These are phyloP conservation scores for Malus hybrid DNA, from an alignment of 331 rosid species.

Conservation along the genomic window DNA sequence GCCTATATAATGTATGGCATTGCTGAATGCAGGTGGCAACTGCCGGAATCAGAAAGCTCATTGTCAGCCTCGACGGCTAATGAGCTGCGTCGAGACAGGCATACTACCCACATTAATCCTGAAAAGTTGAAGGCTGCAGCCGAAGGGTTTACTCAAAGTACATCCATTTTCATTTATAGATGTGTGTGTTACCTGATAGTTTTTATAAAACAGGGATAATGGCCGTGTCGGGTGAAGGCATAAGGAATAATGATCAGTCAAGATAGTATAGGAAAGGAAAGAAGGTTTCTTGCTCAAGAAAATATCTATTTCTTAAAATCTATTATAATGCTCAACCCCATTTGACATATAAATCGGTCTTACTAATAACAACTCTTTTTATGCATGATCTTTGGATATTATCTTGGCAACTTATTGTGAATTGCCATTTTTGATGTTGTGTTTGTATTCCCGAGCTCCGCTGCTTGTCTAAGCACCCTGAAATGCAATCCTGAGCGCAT, in stretches of 20 bases:
- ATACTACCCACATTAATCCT: slow-evolving; percentile 32
- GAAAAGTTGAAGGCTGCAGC: slow-evolving; percentile 88
- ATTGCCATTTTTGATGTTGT: neutral
- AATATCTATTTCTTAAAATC: neutral
- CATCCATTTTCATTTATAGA: neutral
- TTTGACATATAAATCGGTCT: neutral
- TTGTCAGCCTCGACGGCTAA: slow-evolving; percentile 81
- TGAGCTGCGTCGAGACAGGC: slow-evolving; percentile 64
- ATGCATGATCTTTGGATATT: neutral
- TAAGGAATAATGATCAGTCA: neutral
- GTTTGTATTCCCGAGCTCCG: neutral
- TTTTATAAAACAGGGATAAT: neutral
- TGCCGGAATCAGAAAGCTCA: slow-evolving; percentile 35
- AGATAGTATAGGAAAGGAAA: neutral
- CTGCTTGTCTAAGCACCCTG: neutral
- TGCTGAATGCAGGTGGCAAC: slow-evolving; percentile 59
- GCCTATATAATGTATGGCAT: neutral
- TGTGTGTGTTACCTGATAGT: neutral
- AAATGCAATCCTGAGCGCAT: neutral
- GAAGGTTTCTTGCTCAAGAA: neutral
- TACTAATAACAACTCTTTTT: no score
- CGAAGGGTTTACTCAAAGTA: slow-evolving; percentile 70
- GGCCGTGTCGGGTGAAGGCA: neutral
- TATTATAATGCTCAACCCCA: neutral
- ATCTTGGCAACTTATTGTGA: neutral